A percentile compares a stretch with the other conserved stretches of the same genome.
Conservation (phyloP, 1,284 basidiomycete genomes). For the Boletus mariae region DNA sequence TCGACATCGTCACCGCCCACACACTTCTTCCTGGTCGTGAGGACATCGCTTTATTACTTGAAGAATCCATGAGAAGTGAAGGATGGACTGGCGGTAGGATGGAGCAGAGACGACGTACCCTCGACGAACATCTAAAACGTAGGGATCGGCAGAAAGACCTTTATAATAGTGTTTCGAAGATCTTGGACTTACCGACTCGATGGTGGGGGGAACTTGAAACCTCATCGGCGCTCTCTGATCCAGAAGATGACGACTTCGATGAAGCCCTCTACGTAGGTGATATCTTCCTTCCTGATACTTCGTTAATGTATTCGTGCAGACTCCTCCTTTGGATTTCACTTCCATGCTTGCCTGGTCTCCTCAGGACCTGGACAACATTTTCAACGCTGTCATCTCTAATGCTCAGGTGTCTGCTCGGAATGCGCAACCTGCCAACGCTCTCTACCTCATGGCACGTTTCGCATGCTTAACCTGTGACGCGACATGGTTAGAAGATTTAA, state of each 20-base stretch:
- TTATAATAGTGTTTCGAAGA: constrained; percentile 51
- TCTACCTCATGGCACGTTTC: constrained; percentile 85
- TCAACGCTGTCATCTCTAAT: constrained; percentile 77
- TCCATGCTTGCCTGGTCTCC: constrained; percentile 92
- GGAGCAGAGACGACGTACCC: constrained; percentile 54
- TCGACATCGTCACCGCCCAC: constrained; percentile 83
- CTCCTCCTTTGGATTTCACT: constrained; percentile 67
- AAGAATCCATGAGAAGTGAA: constrained; percentile 77
- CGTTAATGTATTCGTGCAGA: constrained; percentile 40
- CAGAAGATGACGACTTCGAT: constrained; percentile 44
- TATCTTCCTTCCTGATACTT: constrained; percentile 15
- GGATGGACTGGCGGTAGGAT: constrained; percentile 69
- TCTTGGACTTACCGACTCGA: constrained; percentile 50
- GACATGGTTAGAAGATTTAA: constrained; percentile 87
- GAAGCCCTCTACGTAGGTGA: constrained; percentile 53
- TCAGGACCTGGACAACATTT: constrained; percentile 68
- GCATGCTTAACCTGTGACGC: constrained; percentile 83
- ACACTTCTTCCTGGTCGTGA: constrained; percentile 75
- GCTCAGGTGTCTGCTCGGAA: constrained; percentile 65
- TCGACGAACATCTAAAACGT: constrained; percentile 57
- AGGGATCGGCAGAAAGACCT: constrained; percentile 50
- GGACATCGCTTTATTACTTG: constrained; percentile 74
- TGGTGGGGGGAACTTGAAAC: constrained; percentile 64
- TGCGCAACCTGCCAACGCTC: constrained; percentile 75
- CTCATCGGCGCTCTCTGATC: constrained; percentile 37